Conservation (phyloP, 2,329 filamentous ascomycete genomes). For the Sporothrix inflata region DNA sequence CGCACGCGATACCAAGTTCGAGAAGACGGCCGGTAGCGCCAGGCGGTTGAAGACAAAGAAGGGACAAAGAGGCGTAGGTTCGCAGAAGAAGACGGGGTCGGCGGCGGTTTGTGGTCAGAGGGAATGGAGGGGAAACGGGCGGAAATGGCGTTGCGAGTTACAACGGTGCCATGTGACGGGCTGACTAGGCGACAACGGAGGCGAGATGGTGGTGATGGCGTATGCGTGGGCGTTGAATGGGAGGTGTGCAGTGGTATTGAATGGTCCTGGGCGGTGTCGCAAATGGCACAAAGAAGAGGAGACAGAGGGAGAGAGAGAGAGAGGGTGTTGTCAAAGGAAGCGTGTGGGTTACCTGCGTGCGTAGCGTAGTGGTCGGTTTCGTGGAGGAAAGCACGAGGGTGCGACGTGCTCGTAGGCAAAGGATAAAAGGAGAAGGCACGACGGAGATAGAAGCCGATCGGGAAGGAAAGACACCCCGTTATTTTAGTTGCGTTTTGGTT, state of each 20-base stretch:
- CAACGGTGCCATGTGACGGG: conserved; percentile 25
- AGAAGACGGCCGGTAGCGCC: conserved; percentile 4
- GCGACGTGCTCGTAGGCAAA: background rate
- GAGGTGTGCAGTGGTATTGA: conserved; percentile 8
- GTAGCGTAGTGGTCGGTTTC: background rate
- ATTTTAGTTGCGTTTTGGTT: background rate
- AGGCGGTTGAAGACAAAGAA: conserved; percentile 7
- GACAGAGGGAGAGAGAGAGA: background rate
- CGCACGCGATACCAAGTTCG: background rate
- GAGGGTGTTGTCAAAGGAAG: background rate
- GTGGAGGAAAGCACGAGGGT: background rate
- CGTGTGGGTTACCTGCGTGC: background rate
- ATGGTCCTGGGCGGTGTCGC: background rate
- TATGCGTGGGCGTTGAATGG: conserved; percentile 4
- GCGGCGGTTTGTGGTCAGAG: background rate
- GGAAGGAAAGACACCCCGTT: background rate
- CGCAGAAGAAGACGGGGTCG: background rate
- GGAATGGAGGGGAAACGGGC: background rate
- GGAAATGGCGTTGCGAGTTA: conserved; percentile 6
- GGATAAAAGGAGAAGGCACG: conserved; percentile 22
- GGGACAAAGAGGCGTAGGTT: background rate
- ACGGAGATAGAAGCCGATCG: conserved; percentile 1
- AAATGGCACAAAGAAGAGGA: background rate
- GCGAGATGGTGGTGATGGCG: background rate
- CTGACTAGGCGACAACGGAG: conserved; percentile 23